phyloP scores from a whole-genome alignment of 768 basidiomycete species.

The Tubosaeta sp. region DNA sequence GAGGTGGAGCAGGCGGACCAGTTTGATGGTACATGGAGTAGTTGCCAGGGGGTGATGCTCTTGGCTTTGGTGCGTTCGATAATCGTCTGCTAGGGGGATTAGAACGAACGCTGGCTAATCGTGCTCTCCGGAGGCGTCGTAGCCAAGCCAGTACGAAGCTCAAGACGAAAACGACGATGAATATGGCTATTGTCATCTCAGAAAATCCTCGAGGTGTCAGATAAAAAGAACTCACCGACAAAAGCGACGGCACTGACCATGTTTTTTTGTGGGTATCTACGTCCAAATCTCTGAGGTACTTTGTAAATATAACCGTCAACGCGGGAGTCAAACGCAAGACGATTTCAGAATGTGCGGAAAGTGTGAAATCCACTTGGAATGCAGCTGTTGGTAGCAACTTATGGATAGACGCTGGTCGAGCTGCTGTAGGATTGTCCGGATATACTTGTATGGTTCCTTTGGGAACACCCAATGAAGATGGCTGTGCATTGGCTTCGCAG shows the following conservation, averaged over 20 bases:
- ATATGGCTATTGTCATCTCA: slow-evolving; percentile 4
- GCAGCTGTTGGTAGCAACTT: no score
- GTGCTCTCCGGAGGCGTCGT: not conserved
- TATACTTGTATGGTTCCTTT: no score
- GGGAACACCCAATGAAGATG: no score
- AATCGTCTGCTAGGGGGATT: not conserved
- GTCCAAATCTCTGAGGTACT: not conserved
- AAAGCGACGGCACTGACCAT: not conserved
- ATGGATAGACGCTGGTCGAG: no score
- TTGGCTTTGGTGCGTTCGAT: slow-evolving; percentile 1
- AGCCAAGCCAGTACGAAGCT: not conserved
- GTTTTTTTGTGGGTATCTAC: not conserved
- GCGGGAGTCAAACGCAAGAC: no score
- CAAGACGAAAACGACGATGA: not conserved
- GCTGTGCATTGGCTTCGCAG: no score
- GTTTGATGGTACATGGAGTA: slow-evolving; percentile 1
- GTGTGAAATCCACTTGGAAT: no score
- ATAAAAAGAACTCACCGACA: slow-evolving; percentile 11
- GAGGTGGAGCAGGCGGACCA: not conserved
- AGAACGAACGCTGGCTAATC: not conserved
- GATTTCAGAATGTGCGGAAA: no score
- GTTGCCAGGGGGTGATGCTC: not conserved
- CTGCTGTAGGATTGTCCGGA: no score
- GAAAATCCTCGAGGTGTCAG: not conserved
- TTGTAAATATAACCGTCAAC: not conserved